Percentiles rank a stretch among this genome's conserved stretches.
Evolutionary conservation across 2,329 filamentous ascomycete genomes (phyloP).

Genomic region (Fusarium lyarnte): DNA sequence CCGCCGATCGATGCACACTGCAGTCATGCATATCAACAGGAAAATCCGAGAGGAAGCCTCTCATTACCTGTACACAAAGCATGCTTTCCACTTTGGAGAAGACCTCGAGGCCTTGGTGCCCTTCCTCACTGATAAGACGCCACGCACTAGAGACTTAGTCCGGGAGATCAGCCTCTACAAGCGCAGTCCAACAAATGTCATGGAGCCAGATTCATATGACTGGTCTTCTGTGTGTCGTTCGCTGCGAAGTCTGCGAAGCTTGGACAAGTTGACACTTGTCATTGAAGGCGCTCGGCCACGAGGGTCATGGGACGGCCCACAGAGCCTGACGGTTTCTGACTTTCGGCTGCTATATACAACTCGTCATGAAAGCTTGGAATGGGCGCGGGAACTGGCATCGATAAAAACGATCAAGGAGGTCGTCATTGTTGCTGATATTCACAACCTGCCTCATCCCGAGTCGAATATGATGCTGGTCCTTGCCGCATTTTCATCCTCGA

Average conservation of each 20-base stretch:
- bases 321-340: slow-evolving; percentile 56
- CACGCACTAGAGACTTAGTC: slow-evolving; percentile 57
- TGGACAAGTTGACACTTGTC: slow-evolving; percentile 59
- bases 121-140: slow-evolving; percentile 67
- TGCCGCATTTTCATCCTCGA: slow-evolving; percentile 68
- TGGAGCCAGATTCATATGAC: slow-evolving; percentile 54
- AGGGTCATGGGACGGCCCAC: slow-evolving; percentile 59
- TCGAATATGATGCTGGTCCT: slow-evolving; percentile 66
- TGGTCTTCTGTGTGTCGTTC: slow-evolving; percentile 65
- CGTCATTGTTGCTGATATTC: slow-evolving; percentile 62
- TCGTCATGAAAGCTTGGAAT: slow-evolving; percentile 63
- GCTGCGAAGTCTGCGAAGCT: slow-evolving; percentile 50
- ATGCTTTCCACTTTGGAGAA: slow-evolving; percentile 68
- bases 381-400: slow-evolving; percentile 64
- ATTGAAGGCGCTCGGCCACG: slow-evolving; percentile 66
- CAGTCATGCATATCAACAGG: slow-evolving; percentile 58
- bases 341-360: slow-evolving; percentile 57
- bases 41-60: slow-evolving; percentile 65
- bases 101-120: slow-evolving; percentile 69
- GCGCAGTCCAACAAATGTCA: slow-evolving; percentile 57
- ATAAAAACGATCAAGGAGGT: slow-evolving; percentile 60
- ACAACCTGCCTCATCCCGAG: slow-evolving; percentile 62
- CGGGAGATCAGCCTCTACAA: slow-evolving; percentile 64
- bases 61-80: slow-evolving; percentile 63
- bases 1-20: slow-evolving; percentile 50